A percentile compares a stretch with the other conserved stretches of the same genome.
phyloP scores from a whole-genome alignment of 371 early-diverging fungal genomes.

The Mucor lusitanicus region DNA sequence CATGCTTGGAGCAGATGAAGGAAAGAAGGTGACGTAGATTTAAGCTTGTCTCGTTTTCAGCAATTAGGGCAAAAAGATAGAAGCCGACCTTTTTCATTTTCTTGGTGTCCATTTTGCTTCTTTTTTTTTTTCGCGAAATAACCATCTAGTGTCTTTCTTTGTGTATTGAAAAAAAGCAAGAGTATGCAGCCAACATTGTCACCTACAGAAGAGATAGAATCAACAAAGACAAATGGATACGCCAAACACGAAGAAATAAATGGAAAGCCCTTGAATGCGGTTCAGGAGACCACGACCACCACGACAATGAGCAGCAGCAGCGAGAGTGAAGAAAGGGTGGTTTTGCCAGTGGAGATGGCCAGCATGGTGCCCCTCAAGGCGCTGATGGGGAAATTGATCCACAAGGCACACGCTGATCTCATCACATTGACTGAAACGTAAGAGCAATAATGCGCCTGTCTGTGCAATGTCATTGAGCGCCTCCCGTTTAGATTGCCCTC shows the following conservation, averaged over 20 bases:
- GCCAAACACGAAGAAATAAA: slow-evolving; percentile 11
- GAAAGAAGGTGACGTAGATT: not conserved
- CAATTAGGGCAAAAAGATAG: not conserved
- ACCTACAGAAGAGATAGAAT: slow-evolving; percentile 6
- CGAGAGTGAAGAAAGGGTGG: slow-evolving; percentile 24
- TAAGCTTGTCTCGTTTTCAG: not conserved
- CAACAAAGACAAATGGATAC: slow-evolving; percentile 12
- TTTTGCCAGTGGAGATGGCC: slow-evolving; percentile 52
- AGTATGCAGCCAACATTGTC: slow-evolving; percentile 18
- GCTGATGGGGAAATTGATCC: slow-evolving; percentile 60
- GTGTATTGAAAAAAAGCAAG: not conserved
- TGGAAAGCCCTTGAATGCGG: not conserved
- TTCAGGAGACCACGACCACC: not conserved
- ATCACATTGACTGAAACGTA: slow-evolving; percentile 64
- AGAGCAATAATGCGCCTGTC: slow-evolving; percentile 8
- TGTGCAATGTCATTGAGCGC: not conserved
- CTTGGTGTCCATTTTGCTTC: not conserved
- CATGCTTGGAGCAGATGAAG: not conserved
- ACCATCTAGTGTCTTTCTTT: not conserved
- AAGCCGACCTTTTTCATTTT: not conserved
- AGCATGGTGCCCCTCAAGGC: slow-evolving; percentile 60
- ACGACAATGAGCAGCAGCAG: not conserved
- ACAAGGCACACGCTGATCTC: slow-evolving; percentile 58
- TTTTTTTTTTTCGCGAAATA: not conserved
- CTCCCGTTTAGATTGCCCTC: slow-evolving; percentile 51